These are phyloP conservation scores for Myxozyma lipomycoides DNA, from an alignment of 805 yeast genomes.

Conservation along the genomic window DNA sequence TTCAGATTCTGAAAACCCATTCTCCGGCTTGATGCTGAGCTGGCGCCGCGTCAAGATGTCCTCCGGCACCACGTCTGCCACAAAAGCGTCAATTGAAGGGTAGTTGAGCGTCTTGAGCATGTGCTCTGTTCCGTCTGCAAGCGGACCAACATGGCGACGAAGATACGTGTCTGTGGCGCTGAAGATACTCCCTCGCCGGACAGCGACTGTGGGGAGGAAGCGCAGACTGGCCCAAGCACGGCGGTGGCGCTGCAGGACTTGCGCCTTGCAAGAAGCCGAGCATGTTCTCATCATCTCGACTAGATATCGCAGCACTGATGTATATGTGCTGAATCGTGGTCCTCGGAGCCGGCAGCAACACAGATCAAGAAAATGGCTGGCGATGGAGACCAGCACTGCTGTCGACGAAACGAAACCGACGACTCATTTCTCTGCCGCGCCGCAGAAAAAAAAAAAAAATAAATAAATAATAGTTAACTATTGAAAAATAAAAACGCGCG, in stretches of 20 bases:
- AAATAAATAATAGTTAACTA: too few relatives aligned
- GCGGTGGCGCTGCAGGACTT: background rate
- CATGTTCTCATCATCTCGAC: too few relatives aligned
- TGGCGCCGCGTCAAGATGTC: constrained; percentile 67
- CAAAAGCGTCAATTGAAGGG: constrained; percentile 63
- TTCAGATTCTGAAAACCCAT: constrained; percentile 79
- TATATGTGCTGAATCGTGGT: too few relatives aligned
- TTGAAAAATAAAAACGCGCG: too few relatives aligned
- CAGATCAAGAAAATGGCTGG: too few relatives aligned
- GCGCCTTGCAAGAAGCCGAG: too few relatives aligned
- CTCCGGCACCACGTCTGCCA: constrained; percentile 69
- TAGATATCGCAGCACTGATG: too few relatives aligned
- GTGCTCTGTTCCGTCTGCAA: constrained; percentile 53
- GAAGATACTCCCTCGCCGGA: constrained; percentile 17
- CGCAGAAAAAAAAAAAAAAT: too few relatives aligned
- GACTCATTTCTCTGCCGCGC: too few relatives aligned
- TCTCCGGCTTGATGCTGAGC: constrained; percentile 57
- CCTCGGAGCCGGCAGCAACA: too few relatives aligned
- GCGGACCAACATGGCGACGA: constrained; percentile 83
- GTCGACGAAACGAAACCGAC: too few relatives aligned
- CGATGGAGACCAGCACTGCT: too few relatives aligned
- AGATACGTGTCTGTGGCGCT: constrained; percentile 72
- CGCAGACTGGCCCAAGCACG: background rate
- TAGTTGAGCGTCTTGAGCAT: constrained; percentile 70
- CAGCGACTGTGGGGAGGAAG: background rate